phyloP scores from a whole-genome alignment of 192 early-diverging fungal genomes.

The Funneliformis geosporum region DNA sequence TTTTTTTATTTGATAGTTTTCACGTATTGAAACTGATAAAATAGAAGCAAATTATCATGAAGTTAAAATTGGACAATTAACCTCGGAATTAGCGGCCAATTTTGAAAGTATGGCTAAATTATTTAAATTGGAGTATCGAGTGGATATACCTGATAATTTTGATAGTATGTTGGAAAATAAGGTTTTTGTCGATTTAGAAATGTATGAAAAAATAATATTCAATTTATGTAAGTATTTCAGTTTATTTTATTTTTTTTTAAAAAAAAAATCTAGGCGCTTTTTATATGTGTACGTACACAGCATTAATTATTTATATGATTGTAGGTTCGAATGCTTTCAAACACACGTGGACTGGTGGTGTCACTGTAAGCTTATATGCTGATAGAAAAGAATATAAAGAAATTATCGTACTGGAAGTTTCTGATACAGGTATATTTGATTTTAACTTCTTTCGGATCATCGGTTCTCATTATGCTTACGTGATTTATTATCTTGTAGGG shows the following conservation, averaged over 20 bases:
- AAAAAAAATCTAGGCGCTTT: not conserved
- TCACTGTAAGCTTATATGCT: constrained; percentile 51
- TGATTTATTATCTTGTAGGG: constrained; percentile 30
- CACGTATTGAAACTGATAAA: constrained; percentile 55
- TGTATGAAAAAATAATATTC: constrained; percentile 65
- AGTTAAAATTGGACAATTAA: constrained; percentile 48
- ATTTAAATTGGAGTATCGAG: constrained; percentile 44
- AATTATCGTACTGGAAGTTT: constrained; percentile 39
- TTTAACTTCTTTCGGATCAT: not conserved
- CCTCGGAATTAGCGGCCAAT: constrained; percentile 51
- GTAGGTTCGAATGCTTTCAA: constrained; percentile 47
- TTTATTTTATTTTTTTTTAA: not conserved
- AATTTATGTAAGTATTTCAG: constrained; percentile 43
- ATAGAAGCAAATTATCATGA: constrained; percentile 50
- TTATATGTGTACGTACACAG: not conserved
- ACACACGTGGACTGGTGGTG: constrained; percentile 49
- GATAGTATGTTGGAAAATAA: not conserved
- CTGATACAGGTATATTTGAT: constrained; percentile 30
- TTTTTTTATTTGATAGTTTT: constrained; percentile 39
- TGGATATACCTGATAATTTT: constrained; percentile 34
- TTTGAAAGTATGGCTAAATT: constrained; percentile 57
- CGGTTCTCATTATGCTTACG: not conserved
- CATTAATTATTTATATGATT: not conserved
- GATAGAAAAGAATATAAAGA: constrained; percentile 40
- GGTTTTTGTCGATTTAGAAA: constrained; percentile 57